phyloP scores from a whole-genome alignment of 345 rosid species.

The Hypericum perforatum region DNA sequence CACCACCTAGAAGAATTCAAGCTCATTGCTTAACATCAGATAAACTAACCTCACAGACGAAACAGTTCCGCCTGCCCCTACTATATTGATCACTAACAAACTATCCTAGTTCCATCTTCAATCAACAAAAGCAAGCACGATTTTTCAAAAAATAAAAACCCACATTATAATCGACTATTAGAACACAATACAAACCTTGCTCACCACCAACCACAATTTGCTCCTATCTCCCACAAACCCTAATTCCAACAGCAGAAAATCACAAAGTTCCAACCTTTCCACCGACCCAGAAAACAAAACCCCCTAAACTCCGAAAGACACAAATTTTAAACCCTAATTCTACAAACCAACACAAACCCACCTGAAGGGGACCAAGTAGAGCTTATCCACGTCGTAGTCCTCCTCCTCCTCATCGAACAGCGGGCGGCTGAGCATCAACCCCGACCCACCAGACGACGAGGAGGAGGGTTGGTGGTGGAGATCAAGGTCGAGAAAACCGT shows the following conservation, averaged over 20 bases:
- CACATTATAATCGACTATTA: too few species aligned
- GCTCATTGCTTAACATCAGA: not conserved
- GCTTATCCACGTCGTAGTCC: conserved; percentile 7
- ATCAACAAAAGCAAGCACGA: too few species aligned
- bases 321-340: not conserved
- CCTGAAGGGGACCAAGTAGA: conserved; percentile 18
- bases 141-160: too few species aligned
- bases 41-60: not conserved
- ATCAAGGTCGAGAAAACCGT: conserved; percentile 7
- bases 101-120: too few species aligned
- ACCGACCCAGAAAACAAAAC: not conserved
- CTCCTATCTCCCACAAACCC: too few species aligned
- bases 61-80: not conserved
- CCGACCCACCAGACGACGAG: not conserved
- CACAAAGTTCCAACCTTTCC: too few species aligned
- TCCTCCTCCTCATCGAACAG: conserved; percentile 8
- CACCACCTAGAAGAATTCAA: conserved; percentile 14
- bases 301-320: not conserved
- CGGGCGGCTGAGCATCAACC: not conserved
- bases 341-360: not conserved
- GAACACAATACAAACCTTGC: too few species aligned
- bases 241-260: too few species aligned
- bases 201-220: too few species aligned
- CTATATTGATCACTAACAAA: not conserved
- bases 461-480: conserved; percentile 3